phyloP scores from a whole-genome alignment of 306 rosid genomes.

The Heteromeles arbutifolia region DNA sequence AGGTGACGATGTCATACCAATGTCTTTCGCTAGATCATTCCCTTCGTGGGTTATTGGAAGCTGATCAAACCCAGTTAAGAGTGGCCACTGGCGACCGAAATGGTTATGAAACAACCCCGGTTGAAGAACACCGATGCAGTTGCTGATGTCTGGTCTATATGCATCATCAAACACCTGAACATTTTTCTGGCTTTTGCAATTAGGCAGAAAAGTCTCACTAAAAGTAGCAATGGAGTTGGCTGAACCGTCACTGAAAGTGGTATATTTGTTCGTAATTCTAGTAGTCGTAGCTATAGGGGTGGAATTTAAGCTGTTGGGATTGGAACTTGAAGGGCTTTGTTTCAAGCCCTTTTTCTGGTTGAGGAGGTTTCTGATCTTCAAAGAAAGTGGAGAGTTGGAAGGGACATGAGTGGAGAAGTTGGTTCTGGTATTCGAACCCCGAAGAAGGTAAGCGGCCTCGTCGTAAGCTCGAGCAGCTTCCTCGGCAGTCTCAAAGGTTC shows the following conservation, averaged over 20 bases:
- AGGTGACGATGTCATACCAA: not conserved
- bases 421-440: conserved; percentile 69
- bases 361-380: conserved; percentile 60
- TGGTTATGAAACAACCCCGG: not conserved
- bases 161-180: conserved; percentile 27
- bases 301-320: not conserved
- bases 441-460: conserved; percentile 70
- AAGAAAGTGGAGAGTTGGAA: conserved; percentile 48
- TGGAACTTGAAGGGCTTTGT: conserved; percentile 10
- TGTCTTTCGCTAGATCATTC: conserved; percentile 4
- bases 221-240: not conserved
- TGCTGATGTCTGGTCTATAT: conserved; percentile 44
- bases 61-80: conserved; percentile 26
- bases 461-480: conserved; percentile 90
- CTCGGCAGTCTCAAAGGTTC: conserved; percentile 68
- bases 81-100: conserved; percentile 38
- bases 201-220: not conserved
- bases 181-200: conserved; percentile 1
- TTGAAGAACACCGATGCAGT: conserved; percentile 23
- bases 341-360: conserved; percentile 31
- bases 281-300: not conserved
- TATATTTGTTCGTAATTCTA: conserved; percentile 3
- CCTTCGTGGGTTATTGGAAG: conserved; percentile 18
- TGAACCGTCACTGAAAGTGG: not conserved
- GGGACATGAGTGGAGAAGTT: conserved; percentile 42